A percentile compares a stretch with the other conserved stretches of the same genome.
Conservation (phyloP, 2,329 filamentous ascomycete genomes). For the Zalaria sp. region DNA sequence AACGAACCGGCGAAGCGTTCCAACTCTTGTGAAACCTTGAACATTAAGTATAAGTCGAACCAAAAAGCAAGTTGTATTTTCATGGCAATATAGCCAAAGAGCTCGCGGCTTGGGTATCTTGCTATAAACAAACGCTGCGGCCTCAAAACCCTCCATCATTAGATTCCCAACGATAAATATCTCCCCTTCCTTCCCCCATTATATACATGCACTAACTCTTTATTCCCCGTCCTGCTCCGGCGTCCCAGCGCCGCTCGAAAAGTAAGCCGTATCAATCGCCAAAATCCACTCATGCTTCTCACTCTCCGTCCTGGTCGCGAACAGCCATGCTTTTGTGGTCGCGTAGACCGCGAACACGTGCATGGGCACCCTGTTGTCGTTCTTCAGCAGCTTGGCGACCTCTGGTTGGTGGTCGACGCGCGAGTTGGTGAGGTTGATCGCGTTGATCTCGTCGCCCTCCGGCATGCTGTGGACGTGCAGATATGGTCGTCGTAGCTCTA, state of each 20-base stretch:
- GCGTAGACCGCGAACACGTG: slow-evolving; percentile 85
- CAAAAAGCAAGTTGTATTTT: too few species aligned
- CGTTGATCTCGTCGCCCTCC: slow-evolving; percentile 79
- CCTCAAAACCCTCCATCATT: too few species aligned
- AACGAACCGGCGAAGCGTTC: too few species aligned
- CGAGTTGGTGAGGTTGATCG: slow-evolving; percentile 77
- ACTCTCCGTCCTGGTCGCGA: slow-evolving; percentile 73
- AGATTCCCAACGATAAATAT: not conserved
- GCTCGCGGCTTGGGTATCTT: too few species aligned
- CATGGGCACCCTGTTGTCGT: slow-evolving; percentile 21
- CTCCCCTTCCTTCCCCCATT: slow-evolving; percentile 1
- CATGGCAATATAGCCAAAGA: too few species aligned
- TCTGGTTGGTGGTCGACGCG: slow-evolving; percentile 88
- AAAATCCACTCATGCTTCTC: slow-evolving; percentile 98
- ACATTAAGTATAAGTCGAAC: too few species aligned
- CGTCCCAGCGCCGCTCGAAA: slow-evolving; percentile 18
- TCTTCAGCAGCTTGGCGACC: slow-evolving; percentile 60
- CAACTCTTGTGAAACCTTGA: too few species aligned
- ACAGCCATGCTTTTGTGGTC: slow-evolving; percentile 87
- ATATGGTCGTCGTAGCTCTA: slow-evolving; percentile 83
- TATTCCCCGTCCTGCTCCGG: slow-evolving; percentile 8
- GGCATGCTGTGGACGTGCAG: slow-evolving; percentile 76
- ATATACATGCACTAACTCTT: not conserved
- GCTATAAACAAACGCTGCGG: too few species aligned
- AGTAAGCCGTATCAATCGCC: slow-evolving; percentile 75